Evolutionary conservation across 352 stramenopile genomes (phyloP), one percentile per base, ranked within the genome.

Genomic region (Pythium apleroticum): DNA sequence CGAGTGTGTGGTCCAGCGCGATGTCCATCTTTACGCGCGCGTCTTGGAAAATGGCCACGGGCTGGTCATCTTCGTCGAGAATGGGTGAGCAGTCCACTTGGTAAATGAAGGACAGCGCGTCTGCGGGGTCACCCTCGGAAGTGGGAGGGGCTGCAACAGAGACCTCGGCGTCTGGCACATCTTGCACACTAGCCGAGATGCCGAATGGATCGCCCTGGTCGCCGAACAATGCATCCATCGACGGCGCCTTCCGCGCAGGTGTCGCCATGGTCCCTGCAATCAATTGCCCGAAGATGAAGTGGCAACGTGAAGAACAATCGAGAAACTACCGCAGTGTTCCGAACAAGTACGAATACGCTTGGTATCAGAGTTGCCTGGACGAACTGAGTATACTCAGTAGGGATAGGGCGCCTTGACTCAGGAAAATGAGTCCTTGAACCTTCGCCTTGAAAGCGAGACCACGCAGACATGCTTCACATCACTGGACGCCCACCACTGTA

Each of bases 21-120:
- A 92, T 66, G 65, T 92, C 84, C 62, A 89, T 54, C 28, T 75
- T 78, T 37, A 84, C 69, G 25, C 64, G 45, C 9, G 76, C 35
- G 43, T 86, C 60, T 25, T 80, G 71, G 57, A 80, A 84, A 28
- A 92, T 59, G 50, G 71, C 65, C 15, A 52, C 27, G 11, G 35
- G 45, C 22, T 59, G 33, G 58, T 58, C 65, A 28, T 72, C 46
- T 20, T 46, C 45, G 31, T 72, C 59, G n/a, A 39, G 59, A 57
- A 78, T 61, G 4, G 61, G 24, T 33, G 68, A 68, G 48, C 65
- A 74, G 52, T 78, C 69, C 35, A 79, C 50, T 41, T 68, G 62
- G 35, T 65, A 74, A 19, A 72, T 45, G 37, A 66, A 35, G 11
- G 63, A 59, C 19, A 76, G 52, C 19, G 61, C 69, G 28, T 78